Percentiles rank a stretch among this genome's conserved stretches.
phyloP scores from a whole-genome alignment of 176 grass and related monocot species.

The Rhynchospora tenuis region DNA sequence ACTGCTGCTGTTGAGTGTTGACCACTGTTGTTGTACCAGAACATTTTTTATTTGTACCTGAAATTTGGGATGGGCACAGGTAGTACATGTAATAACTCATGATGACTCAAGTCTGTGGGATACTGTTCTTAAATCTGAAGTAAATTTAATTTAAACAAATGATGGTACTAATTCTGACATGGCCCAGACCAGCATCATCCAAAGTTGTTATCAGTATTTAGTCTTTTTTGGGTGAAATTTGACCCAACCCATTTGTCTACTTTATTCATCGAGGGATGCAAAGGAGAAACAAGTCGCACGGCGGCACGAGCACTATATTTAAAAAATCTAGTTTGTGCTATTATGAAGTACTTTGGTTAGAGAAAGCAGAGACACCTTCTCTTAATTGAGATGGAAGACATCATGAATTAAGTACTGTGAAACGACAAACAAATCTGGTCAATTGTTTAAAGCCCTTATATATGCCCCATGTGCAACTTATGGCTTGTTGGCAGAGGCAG shows the following conservation, averaged over 20 bases:
- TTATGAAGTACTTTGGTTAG: not conserved
- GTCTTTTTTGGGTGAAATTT: too few species aligned
- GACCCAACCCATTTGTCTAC: not conserved
- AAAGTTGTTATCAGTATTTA: too few species aligned
- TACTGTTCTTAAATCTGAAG: too few species aligned
- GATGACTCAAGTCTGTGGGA: not conserved
- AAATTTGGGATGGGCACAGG: not conserved
- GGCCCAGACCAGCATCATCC: too few species aligned
- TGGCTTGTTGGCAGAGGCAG: not conserved
- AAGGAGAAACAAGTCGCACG: not conserved
- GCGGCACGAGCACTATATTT: not conserved
- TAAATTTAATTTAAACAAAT: too few species aligned
- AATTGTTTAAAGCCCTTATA: not conserved
- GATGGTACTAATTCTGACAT: too few species aligned
- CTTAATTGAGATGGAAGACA: not conserved
- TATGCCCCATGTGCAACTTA: not conserved
- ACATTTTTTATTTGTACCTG: not conserved
- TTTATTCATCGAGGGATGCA: not conserved
- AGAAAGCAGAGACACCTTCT: not conserved
- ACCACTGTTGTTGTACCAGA: too few species aligned
- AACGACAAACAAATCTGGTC: not conserved
- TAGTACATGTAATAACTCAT: not conserved
- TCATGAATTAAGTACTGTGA: not conserved
- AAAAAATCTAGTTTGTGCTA: not conserved
- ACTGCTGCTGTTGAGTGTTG: too few species aligned